Base-by-base conservation (phyloP, 2,329 filamentous ascomycete genomes). In the Cylindrodendrum hubeiense region DNA sequence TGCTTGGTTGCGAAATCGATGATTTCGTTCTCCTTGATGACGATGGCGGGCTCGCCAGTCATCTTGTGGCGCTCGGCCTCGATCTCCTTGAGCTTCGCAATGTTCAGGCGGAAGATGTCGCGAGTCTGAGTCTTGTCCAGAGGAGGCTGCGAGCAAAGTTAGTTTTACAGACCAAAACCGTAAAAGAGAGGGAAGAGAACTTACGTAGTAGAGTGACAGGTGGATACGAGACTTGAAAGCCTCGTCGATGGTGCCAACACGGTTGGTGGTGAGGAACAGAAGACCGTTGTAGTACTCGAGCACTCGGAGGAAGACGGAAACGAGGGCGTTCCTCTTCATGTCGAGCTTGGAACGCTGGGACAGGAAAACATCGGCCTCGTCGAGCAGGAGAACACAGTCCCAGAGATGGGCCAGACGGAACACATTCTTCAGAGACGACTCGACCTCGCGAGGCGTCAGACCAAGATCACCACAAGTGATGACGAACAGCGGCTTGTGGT, bases 401-500 rank as follows among this genome's bases (percentile, higher is more conserved):
- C 80, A 83, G 0, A 79, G 63, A 46, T 81, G 74, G 0, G 82
- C 82, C 0, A 82, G 76, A 1, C 78, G 77, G 73, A 85, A 84
- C 7, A 84, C 79, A 3, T 83, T 78, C 67, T 77, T 79, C 1
- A 85, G 75, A 1, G 74, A 77, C 0, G 64, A 64, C 70, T 85
- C 83, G 2, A 85, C 80, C 2, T 81, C 78, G 3, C 75, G 67
- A 0, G 83, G 79, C 0, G 78, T 80, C n/a, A 81, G 71, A 15
- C 82, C 81, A 0, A 84, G 78, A 60, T 86, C 83, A 49, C 84
- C 84, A 12, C 83, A 85, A 0, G 84, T 86, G 56, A 87, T 84
- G 8, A 79, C 77, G 47, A 85, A 85, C 2, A 86, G 72, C 0
- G 84, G 84, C 72, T 82, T 82, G 43, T 74, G 68, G 67, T 80